Evolutionary conservation across 345 rosid genomes (phyloP).

Genomic region (Heritiera littoralis): DNA sequence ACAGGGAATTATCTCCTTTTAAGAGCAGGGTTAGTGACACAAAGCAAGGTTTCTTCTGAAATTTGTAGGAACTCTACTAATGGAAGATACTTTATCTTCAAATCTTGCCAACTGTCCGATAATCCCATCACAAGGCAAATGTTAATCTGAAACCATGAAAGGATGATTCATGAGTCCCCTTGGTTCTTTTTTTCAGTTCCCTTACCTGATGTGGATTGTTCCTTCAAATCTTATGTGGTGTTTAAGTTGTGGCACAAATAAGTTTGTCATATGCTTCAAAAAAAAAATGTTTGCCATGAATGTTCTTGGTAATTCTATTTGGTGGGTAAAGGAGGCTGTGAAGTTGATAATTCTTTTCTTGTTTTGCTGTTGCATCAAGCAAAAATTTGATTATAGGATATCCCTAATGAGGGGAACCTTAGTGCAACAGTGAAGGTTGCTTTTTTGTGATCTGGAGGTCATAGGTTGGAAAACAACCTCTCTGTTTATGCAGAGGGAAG

Average conservation of each 20-base stretch:
- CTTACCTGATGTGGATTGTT: not conserved
- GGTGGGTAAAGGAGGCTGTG: not conserved
- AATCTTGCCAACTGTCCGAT: not conserved
- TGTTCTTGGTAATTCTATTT: slow-evolving; percentile 9
- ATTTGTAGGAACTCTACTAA: not conserved
- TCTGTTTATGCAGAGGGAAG: too few species aligned
- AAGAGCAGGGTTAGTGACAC: not conserved
- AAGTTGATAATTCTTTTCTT: not conserved
- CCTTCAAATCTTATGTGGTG: not conserved
- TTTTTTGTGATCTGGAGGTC: too few species aligned
- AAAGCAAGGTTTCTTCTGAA: not conserved
- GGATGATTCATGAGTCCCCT: not conserved
- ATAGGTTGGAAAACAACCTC: too few species aligned
- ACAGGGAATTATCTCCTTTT: not conserved
- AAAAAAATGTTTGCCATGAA: not conserved
- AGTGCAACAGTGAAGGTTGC: too few species aligned
- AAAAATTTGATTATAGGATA: slow-evolving; percentile 3
- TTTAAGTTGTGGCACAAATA: not conserved
- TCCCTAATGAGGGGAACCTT: not conserved
- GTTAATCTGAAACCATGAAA: slow-evolving; percentile 5
- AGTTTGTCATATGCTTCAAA: not conserved
- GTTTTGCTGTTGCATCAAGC: not conserved
- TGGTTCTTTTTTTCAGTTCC: not conserved
- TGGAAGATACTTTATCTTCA: not conserved
- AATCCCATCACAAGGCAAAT: not conserved